Base-by-base conservation (phyloP, 2,329 filamentous ascomycete genomes). In the Aureobasidium lini region DNA sequence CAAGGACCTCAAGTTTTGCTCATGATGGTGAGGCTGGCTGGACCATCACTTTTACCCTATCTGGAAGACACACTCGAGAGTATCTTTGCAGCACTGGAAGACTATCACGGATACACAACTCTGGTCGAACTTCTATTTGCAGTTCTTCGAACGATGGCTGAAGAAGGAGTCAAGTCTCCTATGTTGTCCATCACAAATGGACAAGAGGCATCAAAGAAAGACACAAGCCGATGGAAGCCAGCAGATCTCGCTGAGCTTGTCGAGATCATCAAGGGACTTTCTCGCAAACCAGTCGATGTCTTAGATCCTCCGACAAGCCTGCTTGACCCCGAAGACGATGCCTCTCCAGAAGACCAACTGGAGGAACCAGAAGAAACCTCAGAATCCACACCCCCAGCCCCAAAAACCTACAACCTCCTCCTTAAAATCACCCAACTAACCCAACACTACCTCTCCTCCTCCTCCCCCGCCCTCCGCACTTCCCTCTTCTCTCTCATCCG, bases 21-120 rank as follows among this genome's bases (percentile, higher is more conserved):
- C 6, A 96, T 99, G 92, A 95, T 97, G 89, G 85, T 97, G 62
- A 85, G 84, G 29, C 81, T 99, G 13, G 90, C 91, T 16, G 94
- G 94, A 0, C 85, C 91, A 1, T 81, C 80, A 7, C 72, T 99
- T 23, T 79, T 99, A 10, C 91, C 92, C 0, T 96, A 92, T 68
- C 77, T 99, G 1, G 93, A 97, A 68, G 94, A 99, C 69, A 84
- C 96, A 0, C 85, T 97, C 3, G 88, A 86, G 4, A 93, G 90
- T 0, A 90, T 99, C 40, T 97, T 99, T 71, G 88, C 89, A 0
- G 90, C 92, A 0, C 76, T 99, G n/a, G 91, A 96, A 65, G 89
- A 90, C 67, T 99, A 94, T 67, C 94, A 99, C 67, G 94, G 94
- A 1, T 97, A 99, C 70, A 86, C 90, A 0, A 76, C 81, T 16